phyloP scores from a whole-genome alignment of 2,329 filamentous ascomycete species.

The Pestalotiopsis sp. region DNA sequence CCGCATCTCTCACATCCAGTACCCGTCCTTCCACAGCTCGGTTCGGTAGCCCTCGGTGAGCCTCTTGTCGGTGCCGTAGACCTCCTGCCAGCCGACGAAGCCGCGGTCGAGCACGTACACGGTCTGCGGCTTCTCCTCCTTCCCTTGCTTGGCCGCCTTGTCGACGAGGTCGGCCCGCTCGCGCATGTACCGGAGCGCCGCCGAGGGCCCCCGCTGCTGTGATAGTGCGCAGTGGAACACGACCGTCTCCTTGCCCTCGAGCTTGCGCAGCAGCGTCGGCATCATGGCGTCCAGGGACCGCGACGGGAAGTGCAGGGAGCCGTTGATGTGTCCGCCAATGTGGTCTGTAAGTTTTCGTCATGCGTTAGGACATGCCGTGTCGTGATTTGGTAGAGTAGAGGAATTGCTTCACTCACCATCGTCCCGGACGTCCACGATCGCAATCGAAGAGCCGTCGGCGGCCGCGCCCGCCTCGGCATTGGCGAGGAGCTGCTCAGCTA shows the following conservation, averaged over 20 bases:
- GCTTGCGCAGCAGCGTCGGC: conserved; percentile 78
- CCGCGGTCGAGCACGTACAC: conserved; percentile 83
- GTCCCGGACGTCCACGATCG: conserved; percentile 89
- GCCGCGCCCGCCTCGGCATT: conserved; percentile 36
- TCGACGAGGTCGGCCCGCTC: conserved; percentile 58
- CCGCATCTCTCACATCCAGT: conserved; percentile 29
- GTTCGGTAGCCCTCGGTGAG: conserved; percentile 84
- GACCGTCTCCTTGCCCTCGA: conserved; percentile 78
- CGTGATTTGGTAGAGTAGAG: background rate
- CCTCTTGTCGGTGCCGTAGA: conserved; percentile 74
- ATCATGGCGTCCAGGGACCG: conserved; percentile 73
- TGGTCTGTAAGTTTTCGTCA: conserved; percentile 60
- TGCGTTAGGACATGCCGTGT: no score
- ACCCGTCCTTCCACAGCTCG: conserved; percentile 77
- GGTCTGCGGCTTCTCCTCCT: conserved; percentile 56
- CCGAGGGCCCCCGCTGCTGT: conserved; percentile 85
- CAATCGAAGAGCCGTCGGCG: conserved; percentile 34
- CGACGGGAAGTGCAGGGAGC: conserved; percentile 76
- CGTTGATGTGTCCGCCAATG: conserved; percentile 85
- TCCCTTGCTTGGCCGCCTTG: conserved; percentile 27
- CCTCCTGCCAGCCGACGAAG: conserved; percentile 88
- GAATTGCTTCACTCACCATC: conserved; percentile 54
- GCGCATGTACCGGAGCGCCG: conserved; percentile 78
- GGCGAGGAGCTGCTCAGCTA: conserved; percentile 66
- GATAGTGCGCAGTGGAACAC: conserved; percentile 94